A percentile compares a stretch with the other conserved stretches of the same genome.
Conservation (phyloP, 352 stramenopile species). For the Pythium scleroteichum region DNA sequence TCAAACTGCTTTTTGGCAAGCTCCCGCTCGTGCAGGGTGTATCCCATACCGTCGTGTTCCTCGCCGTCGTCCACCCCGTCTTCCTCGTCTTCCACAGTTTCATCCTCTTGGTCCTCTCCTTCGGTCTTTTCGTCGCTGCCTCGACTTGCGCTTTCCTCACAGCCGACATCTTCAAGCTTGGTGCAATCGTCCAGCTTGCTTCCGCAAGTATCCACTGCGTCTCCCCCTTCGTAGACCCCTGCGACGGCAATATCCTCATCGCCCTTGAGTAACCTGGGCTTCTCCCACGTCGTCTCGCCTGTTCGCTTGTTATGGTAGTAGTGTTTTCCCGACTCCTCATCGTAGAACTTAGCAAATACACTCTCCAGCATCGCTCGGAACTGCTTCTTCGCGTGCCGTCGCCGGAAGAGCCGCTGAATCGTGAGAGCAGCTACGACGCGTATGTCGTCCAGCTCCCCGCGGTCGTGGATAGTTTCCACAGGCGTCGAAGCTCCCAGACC, state of each 20-base stretch:
- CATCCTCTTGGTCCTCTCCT: slow-evolving; percentile 18
- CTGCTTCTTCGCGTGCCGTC: slow-evolving; percentile 43
- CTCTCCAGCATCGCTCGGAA: slow-evolving; percentile 48
- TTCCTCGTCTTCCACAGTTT: slow-evolving; percentile 22
- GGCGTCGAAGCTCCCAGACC: slow-evolving; percentile 20
- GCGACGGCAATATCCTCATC: slow-evolving; percentile 53
- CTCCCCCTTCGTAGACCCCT: slow-evolving; percentile 8
- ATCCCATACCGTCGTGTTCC: slow-evolving; percentile 33
- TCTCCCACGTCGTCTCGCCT: slow-evolving; percentile 75
- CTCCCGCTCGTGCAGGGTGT: slow-evolving; percentile 41
- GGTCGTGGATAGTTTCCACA: slow-evolving; percentile 25
- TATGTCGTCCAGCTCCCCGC: slow-evolving; percentile 21
- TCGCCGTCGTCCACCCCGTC: slow-evolving; percentile 19
- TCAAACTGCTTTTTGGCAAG: slow-evolving; percentile 56
- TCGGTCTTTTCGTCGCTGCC: slow-evolving; percentile 17
- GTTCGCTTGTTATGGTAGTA: slow-evolving; percentile 79
- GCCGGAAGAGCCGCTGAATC: slow-evolving; percentile 69
- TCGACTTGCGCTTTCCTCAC: slow-evolving; percentile 13
- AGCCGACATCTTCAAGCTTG: slow-evolving; percentile 26
- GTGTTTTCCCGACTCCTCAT: slow-evolving; percentile 56
- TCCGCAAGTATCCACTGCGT: neutral
- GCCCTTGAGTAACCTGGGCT: slow-evolving; percentile 49
- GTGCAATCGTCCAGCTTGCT: neutral
- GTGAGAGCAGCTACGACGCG: slow-evolving; percentile 27
- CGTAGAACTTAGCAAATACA: slow-evolving; percentile 75